Conservation (phyloP, 2,329 filamentous ascomycete genomes). For the Curvularia sp. region DNA sequence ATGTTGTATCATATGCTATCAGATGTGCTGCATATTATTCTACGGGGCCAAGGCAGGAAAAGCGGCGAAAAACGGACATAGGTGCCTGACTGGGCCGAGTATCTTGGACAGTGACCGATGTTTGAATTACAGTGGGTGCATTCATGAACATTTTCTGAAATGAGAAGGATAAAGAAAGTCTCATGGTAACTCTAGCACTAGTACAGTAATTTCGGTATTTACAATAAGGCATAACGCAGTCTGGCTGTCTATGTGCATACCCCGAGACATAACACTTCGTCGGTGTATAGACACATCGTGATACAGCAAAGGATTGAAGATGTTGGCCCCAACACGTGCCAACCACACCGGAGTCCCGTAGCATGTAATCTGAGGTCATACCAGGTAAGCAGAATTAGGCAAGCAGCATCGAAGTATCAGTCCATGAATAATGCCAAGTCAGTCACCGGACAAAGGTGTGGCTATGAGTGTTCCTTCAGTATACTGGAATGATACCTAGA, state of each 20-base stretch:
- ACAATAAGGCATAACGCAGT: background rate
- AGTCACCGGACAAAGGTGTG: background rate
- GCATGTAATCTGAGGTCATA: background rate
- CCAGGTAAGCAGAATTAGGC: background rate
- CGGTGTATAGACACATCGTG: background rate
- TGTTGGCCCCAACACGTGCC: background rate
- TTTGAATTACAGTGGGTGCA: too few relatives aligned
- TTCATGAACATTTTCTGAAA: background rate
- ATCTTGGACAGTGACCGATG: background rate
- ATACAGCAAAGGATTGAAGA: background rate
- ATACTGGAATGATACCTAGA: background rate
- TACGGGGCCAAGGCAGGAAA: background rate
- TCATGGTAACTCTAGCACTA: background rate
- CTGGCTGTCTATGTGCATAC: background rate
- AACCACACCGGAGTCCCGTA: background rate
- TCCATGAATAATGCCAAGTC: background rate
- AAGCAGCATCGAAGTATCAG: background rate
- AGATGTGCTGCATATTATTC: background rate
- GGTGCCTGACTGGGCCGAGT: background rate
- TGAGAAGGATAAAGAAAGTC: background rate
- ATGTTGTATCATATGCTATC: background rate
- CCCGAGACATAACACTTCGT: background rate
- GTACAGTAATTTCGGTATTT: background rate
- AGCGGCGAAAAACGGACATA: background rate
- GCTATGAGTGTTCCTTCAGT: background rate